Percentiles rank a stretch among this genome's conserved stretches.
These are phyloP conservation scores for Nigrograna mackinnonii DNA, from an alignment of 2,329 filamentous ascomycete genomes.

Conservation along the genomic window DNA sequence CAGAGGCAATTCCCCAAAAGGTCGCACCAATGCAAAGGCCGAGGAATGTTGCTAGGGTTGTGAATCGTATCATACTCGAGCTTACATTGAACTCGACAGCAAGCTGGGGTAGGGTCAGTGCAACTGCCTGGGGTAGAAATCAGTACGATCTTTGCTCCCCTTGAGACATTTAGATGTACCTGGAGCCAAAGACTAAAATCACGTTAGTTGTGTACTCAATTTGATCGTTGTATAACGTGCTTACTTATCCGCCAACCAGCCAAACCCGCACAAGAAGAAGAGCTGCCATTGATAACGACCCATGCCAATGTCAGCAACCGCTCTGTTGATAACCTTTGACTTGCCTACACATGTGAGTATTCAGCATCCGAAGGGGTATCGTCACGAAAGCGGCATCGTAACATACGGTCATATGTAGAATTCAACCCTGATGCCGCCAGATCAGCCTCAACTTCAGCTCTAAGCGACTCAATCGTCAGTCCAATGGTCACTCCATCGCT, in stretches of 20 bases:
- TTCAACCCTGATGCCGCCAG: conserved; percentile 60
- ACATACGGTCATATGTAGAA: conserved; percentile 77
- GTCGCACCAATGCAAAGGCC: conserved; percentile 79
- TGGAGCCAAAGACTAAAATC: conserved; percentile 80
- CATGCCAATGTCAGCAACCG: conserved; percentile 86
- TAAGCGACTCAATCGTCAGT: conserved; percentile 67
- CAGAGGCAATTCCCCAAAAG: conserved; percentile 79
- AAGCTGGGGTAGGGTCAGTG: conserved; percentile 75
- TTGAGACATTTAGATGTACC: conserved; percentile 35
- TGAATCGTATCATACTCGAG: conserved; percentile 75
- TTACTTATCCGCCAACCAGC: conserved; percentile 86
- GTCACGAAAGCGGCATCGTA: background rate
- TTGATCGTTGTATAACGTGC: conserved; percentile 28
- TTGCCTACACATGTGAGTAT: conserved; percentile 35
- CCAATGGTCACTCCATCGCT: conserved; percentile 48
- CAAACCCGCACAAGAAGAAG: conserved; percentile 80
- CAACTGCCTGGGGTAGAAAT: conserved; percentile 63
- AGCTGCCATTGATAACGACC: conserved; percentile 85
- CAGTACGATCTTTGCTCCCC: background rate
- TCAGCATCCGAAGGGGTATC: background rate
- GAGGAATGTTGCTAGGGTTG: conserved; percentile 75
- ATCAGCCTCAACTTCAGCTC: conserved; percentile 68
- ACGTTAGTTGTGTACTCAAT: conserved; percentile 4
- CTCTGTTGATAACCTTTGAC: conserved; percentile 75
- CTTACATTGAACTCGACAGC: conserved; percentile 72